Evolutionary conservation across 768 basidiomycete species (phyloP), one percentile per base, ranked within the genome.

Genomic region (Hortiboletus flavorubellus): DNA sequence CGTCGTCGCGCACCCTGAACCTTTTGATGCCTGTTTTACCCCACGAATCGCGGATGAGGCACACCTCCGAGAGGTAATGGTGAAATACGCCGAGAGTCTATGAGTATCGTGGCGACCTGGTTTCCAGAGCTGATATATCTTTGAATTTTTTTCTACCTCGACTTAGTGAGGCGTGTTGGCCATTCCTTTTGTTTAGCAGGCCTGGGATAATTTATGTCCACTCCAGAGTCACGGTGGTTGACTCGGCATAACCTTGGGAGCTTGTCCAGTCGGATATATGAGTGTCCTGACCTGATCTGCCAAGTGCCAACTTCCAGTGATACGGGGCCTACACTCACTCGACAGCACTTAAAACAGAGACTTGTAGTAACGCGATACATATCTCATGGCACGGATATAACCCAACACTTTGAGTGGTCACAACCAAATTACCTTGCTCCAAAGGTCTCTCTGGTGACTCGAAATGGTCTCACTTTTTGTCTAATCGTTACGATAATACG

Each of bases 1-100:
- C 4, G 81, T 85, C 15, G 82, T 87, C 60, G 76, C 79, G 0
- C 86, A 85, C 53, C 87, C 88, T 0, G 64, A 77, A 44, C 84
- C 82, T 1, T 89, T 89, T 65, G 76, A 76, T 30, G 83, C 77
- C 5, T 57, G 69, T 7, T 88, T 89, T 62, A 74, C 77, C 54
- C 83, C 85, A 0, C 64, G 86, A 8, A 52, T 65, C 21, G 60
- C 55, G 12, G 56, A 63, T n/a, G 62, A 59, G 42, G 60, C 59
- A 2, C 62, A 61, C 7, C 54, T 71, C n/a, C 63, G 69, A 49
- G 51, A 51, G 11, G 52, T 61, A 29, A 71, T 71, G 69, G 54
- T 43, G 5, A 68, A 49, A 34, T 71, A 72, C 44, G 57, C 38
- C 2, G 51, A 67, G 46, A 55, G 12, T 51, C 14, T 55, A 5